These are phyloP conservation scores for Leccinum subspadiceum DNA, from an alignment of 1,284 basidiomycete species.

Conservation along the genomic window DNA sequence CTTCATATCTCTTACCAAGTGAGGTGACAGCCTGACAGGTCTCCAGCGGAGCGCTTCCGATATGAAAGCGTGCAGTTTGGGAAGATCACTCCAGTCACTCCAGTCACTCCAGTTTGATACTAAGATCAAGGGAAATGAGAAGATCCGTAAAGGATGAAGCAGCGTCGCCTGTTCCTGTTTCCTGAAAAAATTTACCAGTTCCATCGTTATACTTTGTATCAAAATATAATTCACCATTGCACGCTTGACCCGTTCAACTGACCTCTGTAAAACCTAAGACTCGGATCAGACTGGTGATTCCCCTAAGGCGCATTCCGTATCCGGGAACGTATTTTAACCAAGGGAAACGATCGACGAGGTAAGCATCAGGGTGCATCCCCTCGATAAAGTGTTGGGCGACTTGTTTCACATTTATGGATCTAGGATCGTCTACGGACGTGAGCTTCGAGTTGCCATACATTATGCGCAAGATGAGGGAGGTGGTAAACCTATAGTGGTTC, in stretches of 20 bases:
- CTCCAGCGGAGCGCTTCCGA: constrained; percentile 64
- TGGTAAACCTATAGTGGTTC: constrained; percentile 11
- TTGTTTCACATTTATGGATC: constrained; percentile 48
- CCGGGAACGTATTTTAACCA: constrained; percentile 43
- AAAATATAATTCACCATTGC: constrained; percentile 39
- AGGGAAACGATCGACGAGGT: constrained; percentile 59
- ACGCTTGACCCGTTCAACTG: constrained; percentile 43
- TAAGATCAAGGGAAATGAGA: constrained; percentile 7
- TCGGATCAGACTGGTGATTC: constrained; percentile 52
- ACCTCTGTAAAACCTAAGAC: constrained; percentile 47
- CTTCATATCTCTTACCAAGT: constrained; percentile 35
- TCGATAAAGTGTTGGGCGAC: constrained; percentile 49
- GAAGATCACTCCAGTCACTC: constrained; percentile 49
- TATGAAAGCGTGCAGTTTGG: constrained; percentile 60
- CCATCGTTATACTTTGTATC: constrained; percentile 5
- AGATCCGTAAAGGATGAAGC: constrained; percentile 41
- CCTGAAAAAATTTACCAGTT: constrained; percentile 14
- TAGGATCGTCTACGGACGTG: constrained; percentile 54
- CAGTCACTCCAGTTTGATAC: constrained; percentile 51
- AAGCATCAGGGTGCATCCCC: constrained; percentile 54
- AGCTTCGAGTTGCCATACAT: constrained; percentile 58
- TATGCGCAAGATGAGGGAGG: constrained; percentile 61
- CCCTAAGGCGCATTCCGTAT: constrained; percentile 19
- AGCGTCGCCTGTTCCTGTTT: constrained; percentile 33
- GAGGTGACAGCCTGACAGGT: constrained; percentile 44